Evolutionary conservation across 306 rosid genomes (phyloP), one percentile per base, ranked within the genome.

Genomic region (Ammopiptanthus mongolicus): DNA sequence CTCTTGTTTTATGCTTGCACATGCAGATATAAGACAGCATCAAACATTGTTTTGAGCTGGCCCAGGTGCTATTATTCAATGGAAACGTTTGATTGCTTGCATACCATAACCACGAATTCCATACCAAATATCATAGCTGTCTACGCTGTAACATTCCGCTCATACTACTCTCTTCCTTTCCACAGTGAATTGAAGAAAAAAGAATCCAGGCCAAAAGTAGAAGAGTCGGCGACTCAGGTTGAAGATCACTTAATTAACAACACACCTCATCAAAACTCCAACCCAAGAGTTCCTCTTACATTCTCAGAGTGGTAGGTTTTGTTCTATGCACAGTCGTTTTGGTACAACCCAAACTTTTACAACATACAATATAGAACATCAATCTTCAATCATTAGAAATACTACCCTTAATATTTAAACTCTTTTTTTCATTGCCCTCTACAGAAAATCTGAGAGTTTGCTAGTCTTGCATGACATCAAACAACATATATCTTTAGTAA

Each of bases 81-180:
- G 28, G 51, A 85, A 88, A 33, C 85, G 86, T 25, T 84, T 67
- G 79, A 84, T 51, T 18, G n/a, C n/a, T n/a, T n/a, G n/a, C n/a
- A n/a, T n/a, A n/a, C n/a, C n/a, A n/a, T n/a, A n/a, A n/a, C n/a
- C n/a, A n/a, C n/a, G 86, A 37, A 59, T 76, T 55, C 86, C 92
- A 41, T 87, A 86, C 52, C 88, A 14, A 88, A 90, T 51, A 86
- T 86, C 88, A 90, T 87, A 23, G 89, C 86, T 1, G 90, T 90
- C 96, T 91, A 90, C 15, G 89, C 52, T 75, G 80, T 73, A 2
- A 85, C 90, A 73, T 85, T 90, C 61, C 81, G 28, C 70, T 85
- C 87, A 2, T 83, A 37, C 81, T 69, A 36, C 41, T 8, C 10
- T 36, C 1, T 36, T 6, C 1, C 28, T 36, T 36, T 36, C 10